A percentile compares a stretch with the other conserved stretches of the same genome.
These are phyloP conservation scores for Fusarium gaditjirri DNA, from an alignment of 2,329 filamentous ascomycete genomes.

Conservation along the genomic window DNA sequence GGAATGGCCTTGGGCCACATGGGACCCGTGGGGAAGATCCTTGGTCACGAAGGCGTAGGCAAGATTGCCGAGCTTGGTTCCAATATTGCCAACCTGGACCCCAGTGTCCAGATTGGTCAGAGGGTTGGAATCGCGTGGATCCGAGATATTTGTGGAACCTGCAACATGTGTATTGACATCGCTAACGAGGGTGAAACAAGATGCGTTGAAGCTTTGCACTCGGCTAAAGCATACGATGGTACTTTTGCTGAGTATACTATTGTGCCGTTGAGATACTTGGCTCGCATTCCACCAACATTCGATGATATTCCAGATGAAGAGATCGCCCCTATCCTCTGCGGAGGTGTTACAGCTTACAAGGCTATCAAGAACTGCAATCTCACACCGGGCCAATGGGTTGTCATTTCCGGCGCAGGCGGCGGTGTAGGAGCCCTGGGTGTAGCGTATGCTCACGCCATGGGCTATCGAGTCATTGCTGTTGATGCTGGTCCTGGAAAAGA, in stretches of 20 bases:
- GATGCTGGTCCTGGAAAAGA: conserved; percentile 50
- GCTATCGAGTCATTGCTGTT: conserved; percentile 53
- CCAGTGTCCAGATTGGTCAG: conserved; percentile 45
- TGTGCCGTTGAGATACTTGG: conserved; percentile 49
- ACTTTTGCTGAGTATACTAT: conserved; percentile 54
- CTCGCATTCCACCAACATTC: conserved; percentile 31
- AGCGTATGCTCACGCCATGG: conserved; percentile 55
- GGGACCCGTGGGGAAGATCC: conserved; percentile 48
- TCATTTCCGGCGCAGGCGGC: conserved; percentile 52
- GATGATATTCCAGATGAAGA: conserved; percentile 49
- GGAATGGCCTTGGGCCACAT: conserved; percentile 52
- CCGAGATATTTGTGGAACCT: conserved; percentile 50
- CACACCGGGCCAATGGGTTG: conserved; percentile 50
- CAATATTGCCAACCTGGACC: conserved; percentile 41
- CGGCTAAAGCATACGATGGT: conserved; percentile 49
- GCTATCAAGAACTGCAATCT: conserved; percentile 50
- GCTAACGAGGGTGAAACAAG: conserved; percentile 50
- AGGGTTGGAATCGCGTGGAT: conserved; percentile 54
- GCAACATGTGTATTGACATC: conserved; percentile 46
- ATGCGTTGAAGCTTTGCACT: conserved; percentile 48
- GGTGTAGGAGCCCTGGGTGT: conserved; percentile 54
- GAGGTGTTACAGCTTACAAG: conserved; percentile 57
- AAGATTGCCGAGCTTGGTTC: conserved; percentile 51
- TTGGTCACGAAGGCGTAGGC: conserved; percentile 59
- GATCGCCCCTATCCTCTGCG: conserved; percentile 55